Base-by-base conservation (phyloP, 352 stramenopile genomes). In the Globisporangium nagaii region DNA sequence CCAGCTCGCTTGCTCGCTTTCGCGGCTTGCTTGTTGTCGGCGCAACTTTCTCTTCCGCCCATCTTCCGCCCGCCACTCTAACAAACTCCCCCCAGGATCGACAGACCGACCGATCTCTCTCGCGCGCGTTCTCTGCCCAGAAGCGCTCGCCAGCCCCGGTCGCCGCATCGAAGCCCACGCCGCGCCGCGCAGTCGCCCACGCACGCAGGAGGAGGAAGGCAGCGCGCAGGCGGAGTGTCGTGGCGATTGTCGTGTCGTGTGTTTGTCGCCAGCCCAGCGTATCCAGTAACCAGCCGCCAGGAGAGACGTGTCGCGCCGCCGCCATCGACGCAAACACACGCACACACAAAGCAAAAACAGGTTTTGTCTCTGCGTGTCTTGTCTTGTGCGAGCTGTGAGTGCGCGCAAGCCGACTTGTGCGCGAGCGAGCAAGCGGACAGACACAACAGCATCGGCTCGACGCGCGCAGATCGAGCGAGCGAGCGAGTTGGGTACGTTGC, bases 61-160 rank as follows among this genome's bases (percentile, higher is more conserved):
- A 49, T 49, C 36, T 42, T 42, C n/a, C 36, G n/a, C 36, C 36
- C 43, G 42, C 43, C 43, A 36, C 43, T 49, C 43, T 49, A 49
- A 49, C 36, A 49, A 49, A 35, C 36, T 49, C 43, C 43, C 27
- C 43, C 25, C 25, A 32, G 41, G 20, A 42, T n/a, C 20, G 36
- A 24, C 36, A 42, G 17, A 42, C 36, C 17, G 12, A n/a, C n/a
- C n/a, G n/a, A n/a, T n/a, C n/a, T n/a, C n/a, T n/a, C n/a, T n/a
- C n/a, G n/a, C n/a, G n/a, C n/a, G n/a, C n/a, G n/a, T n/a, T n/a
- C n/a, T n/a, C n/a, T n/a, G n/a, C 34, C 17, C 22, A 46, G 42
- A 17, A 48, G 24, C 42, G 25, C 24, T 9, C 22, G 39, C 39
- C 6, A n/a, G n/a, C n/a, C n/a, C n/a, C n/a, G n/a, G n/a, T n/a